Evolutionary conservation across 345 rosid species (phyloP), one percentile per base, ranked within the genome.

Genomic region (Iberis pinnata): DNA sequence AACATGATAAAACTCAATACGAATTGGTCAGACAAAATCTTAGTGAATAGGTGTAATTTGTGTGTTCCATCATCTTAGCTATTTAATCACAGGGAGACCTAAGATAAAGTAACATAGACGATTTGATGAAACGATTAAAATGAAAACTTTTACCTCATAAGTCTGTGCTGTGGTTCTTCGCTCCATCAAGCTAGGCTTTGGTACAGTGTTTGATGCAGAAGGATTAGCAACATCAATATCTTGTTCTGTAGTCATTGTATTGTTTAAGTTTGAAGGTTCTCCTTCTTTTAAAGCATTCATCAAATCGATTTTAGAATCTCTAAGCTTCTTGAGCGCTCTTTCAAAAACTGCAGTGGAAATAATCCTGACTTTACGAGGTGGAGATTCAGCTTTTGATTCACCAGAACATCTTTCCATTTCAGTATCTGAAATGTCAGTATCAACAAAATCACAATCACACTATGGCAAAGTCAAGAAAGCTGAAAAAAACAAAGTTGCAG

Each of bases 81-180:
- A 38, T 59, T 18, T 14, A 60, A 39, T 26, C 8, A 61, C 17
- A 44, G 29, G 17, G 20, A 41, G 20, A 42, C 51, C 25, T 9
- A 25, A 14, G 36, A 62, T 8, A 15, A 27, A n/a, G n/a, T 6
- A 20, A 11, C 55, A 37, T 26, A 31, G 18, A 27, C 32, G 32
- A 18, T 52, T n/a, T 16, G 7, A 9, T 35, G 49, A 53, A 58
- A 13, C 54, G 40, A 13, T 12, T 22, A 12, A n/a, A 38, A 19
- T 9, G 49, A 50, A 31, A 6, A 31, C 14, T 2, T 17, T 25
- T 25, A 67, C 71, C 49, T 67, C 62, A 26, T 18, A 53, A 41
- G 67, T 53, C 1, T 60, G 40, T 11, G 71, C 67, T 31, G 61
- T 67, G 57, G 33, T 18, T n/a, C 45, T 44, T 46, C 67, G 45